Conservation (phyloP, 768 basidiomycete species). For the Cantharellus cinnabarinus region DNA sequence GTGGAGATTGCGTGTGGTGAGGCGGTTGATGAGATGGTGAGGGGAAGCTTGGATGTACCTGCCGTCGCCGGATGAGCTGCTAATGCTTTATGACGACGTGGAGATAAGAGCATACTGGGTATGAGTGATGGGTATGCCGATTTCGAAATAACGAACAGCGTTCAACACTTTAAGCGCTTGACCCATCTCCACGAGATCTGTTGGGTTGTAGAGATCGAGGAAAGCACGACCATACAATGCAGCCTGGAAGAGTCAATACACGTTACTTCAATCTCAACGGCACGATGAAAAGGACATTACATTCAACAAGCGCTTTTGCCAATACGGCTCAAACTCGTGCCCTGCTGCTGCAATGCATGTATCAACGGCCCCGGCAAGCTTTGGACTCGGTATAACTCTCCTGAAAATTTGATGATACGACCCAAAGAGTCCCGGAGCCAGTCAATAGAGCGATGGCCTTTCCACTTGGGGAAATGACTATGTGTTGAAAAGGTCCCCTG, state of each 20-base stretch:
- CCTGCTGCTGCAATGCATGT: slow-evolving; percentile 89
- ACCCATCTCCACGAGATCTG: slow-evolving; percentile 82
- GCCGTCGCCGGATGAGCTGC: neutral
- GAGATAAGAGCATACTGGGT: slow-evolving; percentile 39
- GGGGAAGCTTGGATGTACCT: slow-evolving; percentile 75
- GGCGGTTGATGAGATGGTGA: slow-evolving; percentile 54
- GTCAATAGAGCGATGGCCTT: slow-evolving; percentile 77
- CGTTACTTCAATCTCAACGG: neutral
- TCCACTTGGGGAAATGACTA: slow-evolving; percentile 84
- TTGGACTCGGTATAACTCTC: slow-evolving; percentile 76
- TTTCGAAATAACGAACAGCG: slow-evolving; percentile 75
- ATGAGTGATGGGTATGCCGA: slow-evolving; percentile 85
- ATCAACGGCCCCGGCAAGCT: slow-evolving; percentile 70
- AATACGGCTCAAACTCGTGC: slow-evolving; percentile 73
- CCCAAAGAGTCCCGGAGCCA: slow-evolving; percentile 55
- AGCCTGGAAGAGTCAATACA: slow-evolving; percentile 30
- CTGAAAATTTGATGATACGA: slow-evolving; percentile 88
- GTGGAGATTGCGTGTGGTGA: slow-evolving; percentile 76
- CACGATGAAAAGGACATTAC: slow-evolving; percentile 23
- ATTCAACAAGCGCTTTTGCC: slow-evolving; percentile 73
- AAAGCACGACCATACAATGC: slow-evolving; percentile 92
- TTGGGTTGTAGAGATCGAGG: slow-evolving; percentile 79
- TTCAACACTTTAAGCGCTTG: slow-evolving; percentile 86
- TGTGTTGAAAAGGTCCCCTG: slow-evolving; percentile 71
- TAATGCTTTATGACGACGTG: neutral